These are phyloP conservation scores for Taphrina confusa DNA, from an alignment of 1,139 yeast species.

Conservation along the genomic window DNA sequence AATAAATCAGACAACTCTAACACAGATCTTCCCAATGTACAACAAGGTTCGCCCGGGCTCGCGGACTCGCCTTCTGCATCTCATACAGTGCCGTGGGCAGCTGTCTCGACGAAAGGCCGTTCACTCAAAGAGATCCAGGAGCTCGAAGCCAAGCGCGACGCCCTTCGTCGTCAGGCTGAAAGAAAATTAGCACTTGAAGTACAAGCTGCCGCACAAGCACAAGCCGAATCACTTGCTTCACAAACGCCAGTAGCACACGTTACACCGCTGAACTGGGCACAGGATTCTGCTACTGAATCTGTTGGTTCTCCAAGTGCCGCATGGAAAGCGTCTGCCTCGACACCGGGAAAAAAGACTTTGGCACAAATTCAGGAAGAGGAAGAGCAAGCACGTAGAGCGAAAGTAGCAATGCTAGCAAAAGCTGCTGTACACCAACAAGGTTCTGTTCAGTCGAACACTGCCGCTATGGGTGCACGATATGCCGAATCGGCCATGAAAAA, in stretches of 20 bases:
- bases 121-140: slow-evolving; percentile 67
- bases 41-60: slow-evolving; percentile 37
- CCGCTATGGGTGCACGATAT: slow-evolving; percentile 36
- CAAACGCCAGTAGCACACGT: slow-evolving; percentile 14
- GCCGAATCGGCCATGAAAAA: slow-evolving; percentile 38
- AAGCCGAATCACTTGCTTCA: slow-evolving; percentile 38
- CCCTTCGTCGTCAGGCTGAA: slow-evolving; percentile 46
- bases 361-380: slow-evolving; percentile 57
- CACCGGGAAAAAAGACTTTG: slow-evolving; percentile 50
- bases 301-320: slow-evolving; percentile 9
- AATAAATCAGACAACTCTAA: neutral
- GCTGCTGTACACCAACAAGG: slow-evolving; percentile 38
- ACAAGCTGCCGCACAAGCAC: slow-evolving; percentile 15
- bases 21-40: slow-evolving; percentile 37
- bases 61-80: slow-evolving; percentile 40
- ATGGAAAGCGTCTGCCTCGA: slow-evolving; percentile 38
- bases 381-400: slow-evolving; percentile 42
- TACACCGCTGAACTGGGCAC: slow-evolving; percentile 28
- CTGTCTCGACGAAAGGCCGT: slow-evolving; percentile 44
- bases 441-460: slow-evolving; percentile 46
- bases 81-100: slow-evolving; percentile 53
- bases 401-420: slow-evolving; percentile 37
- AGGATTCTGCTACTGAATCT: slow-evolving; percentile 5
- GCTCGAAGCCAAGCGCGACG: slow-evolving; percentile 55
- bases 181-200: slow-evolving; percentile 18